Evolutionary conservation across 2,329 filamentous ascomycete species (phyloP).

Genomic region (Aquanectria penicillioides): DNA sequence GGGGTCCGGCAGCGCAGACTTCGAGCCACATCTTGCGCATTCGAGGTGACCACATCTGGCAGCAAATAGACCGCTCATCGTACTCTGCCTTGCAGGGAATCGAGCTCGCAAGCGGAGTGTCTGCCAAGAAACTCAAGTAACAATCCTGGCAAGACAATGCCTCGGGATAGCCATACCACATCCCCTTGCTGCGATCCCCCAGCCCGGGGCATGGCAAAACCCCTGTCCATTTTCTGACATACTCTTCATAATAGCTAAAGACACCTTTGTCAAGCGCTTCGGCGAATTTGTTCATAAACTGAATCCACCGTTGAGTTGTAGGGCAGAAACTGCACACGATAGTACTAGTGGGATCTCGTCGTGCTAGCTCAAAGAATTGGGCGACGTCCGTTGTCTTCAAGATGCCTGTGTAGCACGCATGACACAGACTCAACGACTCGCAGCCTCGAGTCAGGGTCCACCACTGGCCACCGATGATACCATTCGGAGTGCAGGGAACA

Average conservation of each 20-base stretch:
- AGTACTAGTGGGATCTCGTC: slow-evolving; percentile 24
- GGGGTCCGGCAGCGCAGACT: slow-evolving; percentile 39
- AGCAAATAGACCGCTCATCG: slow-evolving; percentile 43
- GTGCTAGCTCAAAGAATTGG: slow-evolving; percentile 41
- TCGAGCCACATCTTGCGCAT: slow-evolving; percentile 50
- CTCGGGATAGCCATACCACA: slow-evolving; percentile 50
- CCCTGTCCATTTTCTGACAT: slow-evolving; percentile 42
- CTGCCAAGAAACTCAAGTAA: slow-evolving; percentile 43
- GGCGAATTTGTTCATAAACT: slow-evolving; percentile 39
- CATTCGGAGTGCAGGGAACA: slow-evolving; percentile 41
- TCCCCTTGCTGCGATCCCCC: slow-evolving; percentile 34
- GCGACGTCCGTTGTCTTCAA: slow-evolving; percentile 39
- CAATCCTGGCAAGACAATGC: slow-evolving; percentile 48
- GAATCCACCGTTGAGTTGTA: slow-evolving; percentile 34
- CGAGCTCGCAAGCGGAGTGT: slow-evolving; percentile 38
- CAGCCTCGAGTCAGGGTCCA: slow-evolving; percentile 44
- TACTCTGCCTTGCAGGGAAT: slow-evolving; percentile 39
- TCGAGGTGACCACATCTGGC: slow-evolving; percentile 50
- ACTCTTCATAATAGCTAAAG: slow-evolving; percentile 42
- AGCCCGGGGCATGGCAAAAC: slow-evolving; percentile 44
- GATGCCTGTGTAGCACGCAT: slow-evolving; percentile 47
- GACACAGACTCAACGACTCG: slow-evolving; percentile 42
- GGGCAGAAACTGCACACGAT: slow-evolving; percentile 47
- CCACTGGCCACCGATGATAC: slow-evolving; percentile 46
- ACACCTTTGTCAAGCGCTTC: slow-evolving; percentile 47